Base-by-base conservation (phyloP, 805 yeast species). In the Saccharomyces cerevisiae region DNA sequence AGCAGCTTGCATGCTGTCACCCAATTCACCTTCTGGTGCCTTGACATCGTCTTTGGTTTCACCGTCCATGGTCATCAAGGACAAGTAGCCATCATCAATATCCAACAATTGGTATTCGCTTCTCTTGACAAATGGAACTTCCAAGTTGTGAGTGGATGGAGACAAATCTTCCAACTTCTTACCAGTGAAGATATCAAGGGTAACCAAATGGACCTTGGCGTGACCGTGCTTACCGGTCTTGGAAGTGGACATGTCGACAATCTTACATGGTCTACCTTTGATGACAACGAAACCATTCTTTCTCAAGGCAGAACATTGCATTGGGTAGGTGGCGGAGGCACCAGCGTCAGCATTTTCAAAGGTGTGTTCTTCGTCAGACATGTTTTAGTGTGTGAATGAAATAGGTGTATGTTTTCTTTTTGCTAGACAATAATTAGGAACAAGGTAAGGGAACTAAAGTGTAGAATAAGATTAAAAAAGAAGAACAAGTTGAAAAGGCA, bases 191-290 rank as follows among this genome's bases (percentile, higher is more conserved):
- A 94, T 92, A 78, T 94, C 99, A 70, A 88, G 85, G 75, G 98
- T 98, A 67, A 94, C 98, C 80, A 94, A 84, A 80, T 94, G 98
- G 78, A 94, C 99, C 85, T 94, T 94, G 77, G 99, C 99, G 94
- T 94, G 99, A 82, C 99, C 99, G 87, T 94, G 99, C 97, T 94
- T 94, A 81, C 99, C 99, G 70, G 99, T 94, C 87, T 94, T 94
- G 73, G 99, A 94, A 74, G 99, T 94, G 61, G 99, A 94, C 99
- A 94, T 94, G 78, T 94, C 99, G 71, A 94, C 96, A 78, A 94
- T 94, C 86, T 94, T 94, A 85, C 98, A 94, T 76, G 99, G 99
- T 85, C 99, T 95, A 73, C 89, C 82, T 84, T 94, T 94, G 82
- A 92, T 94, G 70, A 85, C 95, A 75, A 94, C 99, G 85, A 89